A percentile compares a stretch with the other conserved stretches of the same genome.
phyloP scores from a whole-genome alignment of 2,329 filamentous ascomycete genomes.

The Volutella citrinella region DNA sequence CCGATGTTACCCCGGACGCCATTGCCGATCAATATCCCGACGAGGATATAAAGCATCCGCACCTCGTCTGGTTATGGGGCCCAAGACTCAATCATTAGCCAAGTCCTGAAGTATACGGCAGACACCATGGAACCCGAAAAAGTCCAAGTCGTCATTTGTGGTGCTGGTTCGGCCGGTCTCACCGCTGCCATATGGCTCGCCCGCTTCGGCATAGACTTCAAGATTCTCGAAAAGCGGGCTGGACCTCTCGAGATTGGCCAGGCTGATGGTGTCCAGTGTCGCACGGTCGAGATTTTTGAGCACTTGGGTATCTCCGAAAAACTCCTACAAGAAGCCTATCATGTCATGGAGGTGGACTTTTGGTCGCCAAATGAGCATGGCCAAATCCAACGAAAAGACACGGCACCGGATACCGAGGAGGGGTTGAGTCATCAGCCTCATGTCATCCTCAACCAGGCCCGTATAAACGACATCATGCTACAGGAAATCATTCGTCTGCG shows the following conservation, averaged over 20 bases:
- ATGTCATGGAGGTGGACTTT: slow-evolving; percentile 56
- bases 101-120: no score
- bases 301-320: slow-evolving; percentile 54
- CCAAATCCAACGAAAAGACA: slow-evolving; percentile 4
- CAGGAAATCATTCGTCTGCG: slow-evolving; percentile 7
- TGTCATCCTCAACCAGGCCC: slow-evolving; percentile 15
- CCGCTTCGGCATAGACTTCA: slow-evolving; percentile 12
- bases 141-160: slow-evolving; percentile 13
- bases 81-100: no score
- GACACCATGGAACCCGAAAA: slow-evolving; percentile 1
- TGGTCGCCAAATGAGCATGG: slow-evolving; percentile 35
- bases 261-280: slow-evolving; percentile 16
- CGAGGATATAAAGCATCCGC: no score
- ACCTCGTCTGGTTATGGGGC: no score
- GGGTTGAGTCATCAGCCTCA: slow-evolving; percentile 14
- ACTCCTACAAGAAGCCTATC: slow-evolving; percentile 54
- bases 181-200: slow-evolving; percentile 15
- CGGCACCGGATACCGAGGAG: slow-evolving; percentile 8
- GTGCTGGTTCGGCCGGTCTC: slow-evolving; percentile 15
- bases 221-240: slow-evolving; percentile 11
- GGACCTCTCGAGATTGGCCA: slow-evolving; percentile 14
- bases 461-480: slow-evolving; percentile 14
- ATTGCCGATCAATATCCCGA: no score
- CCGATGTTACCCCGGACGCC: no score
- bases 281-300: slow-evolving; percentile 56